Base-by-base conservation (phyloP, 1,284 basidiomycete genomes). In the Puccinia horiana region DNA sequence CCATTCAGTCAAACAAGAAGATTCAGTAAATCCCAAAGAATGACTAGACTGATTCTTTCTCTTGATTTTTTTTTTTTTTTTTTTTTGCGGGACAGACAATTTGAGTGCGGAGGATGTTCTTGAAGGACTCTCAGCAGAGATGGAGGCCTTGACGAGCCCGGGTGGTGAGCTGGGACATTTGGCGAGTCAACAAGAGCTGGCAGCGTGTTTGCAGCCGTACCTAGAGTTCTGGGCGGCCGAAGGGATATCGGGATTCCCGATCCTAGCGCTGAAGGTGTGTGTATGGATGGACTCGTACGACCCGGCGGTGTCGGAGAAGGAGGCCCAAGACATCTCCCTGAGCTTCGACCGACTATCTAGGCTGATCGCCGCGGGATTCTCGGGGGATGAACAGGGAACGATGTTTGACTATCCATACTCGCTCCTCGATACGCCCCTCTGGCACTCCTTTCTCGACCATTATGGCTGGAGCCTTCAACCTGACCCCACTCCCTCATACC, bases 201-300 rank as follows among this genome's bases (percentile, higher is more conserved):
- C 29, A 16, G 52, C 4, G 18, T 73, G 70, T 54, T 37, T 73
- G 8, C 3, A 18, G 70, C 29, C 18, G 2, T 73, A 73, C 44
- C 70, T 73, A 6, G 32, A 52, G 5, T 73, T 35, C 18, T 73
- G 70, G 70, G 44, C 44, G 35, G 9, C 1, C 5, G 37, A 35
- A 23, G 47, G 52, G 42, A 54, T 73, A n/a, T 49, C 70, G 20
- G 70, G 70, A 0, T 54, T 73, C 29, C 70, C 70, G 47, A 73
- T 73, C 5, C 6, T 26, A n/a, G 70, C 47, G 29, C 8, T 73
- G 6, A 73, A 73, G 42, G 8, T 73, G 29, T 35, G 44, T 37
- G 12, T 73, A 14, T 73, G 70, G 70, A 4, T 73, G n/a, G 70
- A 73, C 32, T 32, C 70, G 26, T 35, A 5, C 20, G 70, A 73